Base-by-base conservation (phyloP, 176 grass and related monocot species). In the Bothriochloa decipiens region DNA sequence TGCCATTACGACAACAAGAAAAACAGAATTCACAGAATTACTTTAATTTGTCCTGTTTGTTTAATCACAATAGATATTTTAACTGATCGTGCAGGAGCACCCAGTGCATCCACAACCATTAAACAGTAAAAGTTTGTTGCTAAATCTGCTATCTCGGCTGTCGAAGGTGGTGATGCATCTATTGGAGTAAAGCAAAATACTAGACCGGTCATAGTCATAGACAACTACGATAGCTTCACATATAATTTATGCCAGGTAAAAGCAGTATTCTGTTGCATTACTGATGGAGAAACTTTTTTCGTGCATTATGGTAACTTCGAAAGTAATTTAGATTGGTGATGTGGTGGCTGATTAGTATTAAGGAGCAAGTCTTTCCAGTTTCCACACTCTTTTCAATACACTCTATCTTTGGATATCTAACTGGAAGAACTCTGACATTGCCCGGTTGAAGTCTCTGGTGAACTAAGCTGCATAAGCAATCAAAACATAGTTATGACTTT, bases 171-270 rank as follows among this genome's bases (percentile, higher is more conserved):
- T 26, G 50, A 68, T 60, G 78, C 25, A 58, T 82, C 45, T 87
- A 49, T 36, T 61, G 85, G 61, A 68, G 78, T 76, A 75, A 87
- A 87, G 70, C 32, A 68, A 75, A 72, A 89, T 72, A 68, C 77
- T 28, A 91, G 73, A 53, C 89, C 94, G 16, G 91, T 97, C 46
- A 79, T 97, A 63, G 94, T 97, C 23, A 88, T 97, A 29, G 94
- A 93, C 79, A 96, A 96, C 78, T 96, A 96, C 14, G 94, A 93
- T 81, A 93, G 91, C 82, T 93, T 93, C 87, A 93, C 94, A 33
- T 93, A 97, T 65, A 97, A 97, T 83, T 72, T 97, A 73, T 97
- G 94, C 79, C 94, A 96, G 94, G 94, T 93, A 93, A 69, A 83
- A 42, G 9, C 8, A 73, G 35, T 78, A 66, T 16, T 69, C 61